Evolutionary conservation across 2,329 filamentous ascomycete species (phyloP).

Genomic region (Aureobasidium sp.): DNA sequence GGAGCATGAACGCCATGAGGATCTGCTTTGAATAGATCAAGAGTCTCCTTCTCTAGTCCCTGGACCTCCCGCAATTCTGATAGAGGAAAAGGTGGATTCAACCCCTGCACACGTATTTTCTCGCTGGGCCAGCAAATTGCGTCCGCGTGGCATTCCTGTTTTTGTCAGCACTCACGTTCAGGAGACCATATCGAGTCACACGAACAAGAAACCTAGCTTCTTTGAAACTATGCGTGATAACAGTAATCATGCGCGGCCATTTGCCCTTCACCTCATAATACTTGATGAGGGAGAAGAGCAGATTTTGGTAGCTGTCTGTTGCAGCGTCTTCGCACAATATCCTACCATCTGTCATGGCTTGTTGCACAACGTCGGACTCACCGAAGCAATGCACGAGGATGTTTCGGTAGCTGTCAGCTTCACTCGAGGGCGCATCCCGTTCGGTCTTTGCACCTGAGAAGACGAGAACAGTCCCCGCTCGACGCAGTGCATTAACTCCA

Average conservation of each 20-base stretch:
- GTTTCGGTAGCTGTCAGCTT: slow-evolving; percentile 21
- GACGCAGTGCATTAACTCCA: slow-evolving; percentile 48
- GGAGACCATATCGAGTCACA: neutral
- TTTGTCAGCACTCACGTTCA: neutral
- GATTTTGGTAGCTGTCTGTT: slow-evolving; percentile 78
- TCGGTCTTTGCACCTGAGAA: slow-evolving; percentile 59
- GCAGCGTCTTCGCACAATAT: slow-evolving; percentile 60
- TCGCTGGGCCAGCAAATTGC: slow-evolving; percentile 36
- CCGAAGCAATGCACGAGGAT: slow-evolving; percentile 12
- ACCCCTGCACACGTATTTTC: slow-evolving; percentile 33
- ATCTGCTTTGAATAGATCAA: neutral
- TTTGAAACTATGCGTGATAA: slow-evolving; percentile 42
- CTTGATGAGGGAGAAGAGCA: slow-evolving; percentile 64
- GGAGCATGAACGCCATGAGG: neutral
- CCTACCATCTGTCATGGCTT: slow-evolving; percentile 13
- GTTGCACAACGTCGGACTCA: slow-evolving; percentile 13
- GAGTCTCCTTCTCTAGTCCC: neutral
- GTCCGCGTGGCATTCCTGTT: slow-evolving; percentile 25
- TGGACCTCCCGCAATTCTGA: neutral
- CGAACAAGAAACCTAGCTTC: slow-evolving; percentile 30
- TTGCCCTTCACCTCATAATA: slow-evolving; percentile 32
- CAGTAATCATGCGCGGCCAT: slow-evolving; percentile 33
- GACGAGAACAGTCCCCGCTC: slow-evolving; percentile 44
- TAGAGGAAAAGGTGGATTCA: slow-evolving; percentile 33
- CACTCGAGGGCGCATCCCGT: slow-evolving; percentile 22